Base-by-base conservation (phyloP, 441 rosid genomes). In the Cnidoscolus chayamansa region DNA sequence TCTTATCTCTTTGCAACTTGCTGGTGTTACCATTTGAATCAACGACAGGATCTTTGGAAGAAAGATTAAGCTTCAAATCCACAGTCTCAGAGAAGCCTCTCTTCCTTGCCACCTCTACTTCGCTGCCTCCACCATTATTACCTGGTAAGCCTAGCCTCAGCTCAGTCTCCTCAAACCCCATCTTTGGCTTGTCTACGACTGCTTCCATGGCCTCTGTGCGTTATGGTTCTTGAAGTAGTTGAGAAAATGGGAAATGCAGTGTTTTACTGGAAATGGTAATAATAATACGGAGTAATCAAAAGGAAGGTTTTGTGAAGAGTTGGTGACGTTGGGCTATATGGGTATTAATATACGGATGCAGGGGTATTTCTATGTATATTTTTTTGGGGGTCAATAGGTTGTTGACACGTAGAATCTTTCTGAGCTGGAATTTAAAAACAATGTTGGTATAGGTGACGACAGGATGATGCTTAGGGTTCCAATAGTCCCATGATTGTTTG, bases 141-240 rank as follows among this genome's bases (percentile, higher is more conserved):
- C 95, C 95, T 7, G 97, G 95, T 75, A 93, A 78, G 68, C 98
- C 97, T 53, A 93, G 89, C 81, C 93, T 85, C 65, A 93, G 86
- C 80, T 93, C 98, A 16, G 97, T 90, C 82, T 88, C 98, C 50
- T 80, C 91, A 51, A 77, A 79, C 5, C 77, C 63, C 74, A 78
- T 74, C 13, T 73, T 74, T 43, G 17, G 47, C 63, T 53, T 49
- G 63, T 72, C 72, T 56, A 25, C 25, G 25, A 30, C 65, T 11
- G 66, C 76, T 67, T 72, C 78, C 78, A 66, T 78, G 11, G 19
- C 45, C 45, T 40, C 45, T 56, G 30, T 57, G 15, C 20, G 53
- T n/a, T 48, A 10, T 54, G 56, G 17, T 43, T 25, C 19, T 1
- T 48, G 20, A 43, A 40, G 66, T 51, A 48, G 45, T 53, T 30